Evolutionary conservation across 108 stramenopile genomes (phyloP), one percentile per base, ranked within the genome.

Genomic region (Pelagomonas calceolata): DNA sequence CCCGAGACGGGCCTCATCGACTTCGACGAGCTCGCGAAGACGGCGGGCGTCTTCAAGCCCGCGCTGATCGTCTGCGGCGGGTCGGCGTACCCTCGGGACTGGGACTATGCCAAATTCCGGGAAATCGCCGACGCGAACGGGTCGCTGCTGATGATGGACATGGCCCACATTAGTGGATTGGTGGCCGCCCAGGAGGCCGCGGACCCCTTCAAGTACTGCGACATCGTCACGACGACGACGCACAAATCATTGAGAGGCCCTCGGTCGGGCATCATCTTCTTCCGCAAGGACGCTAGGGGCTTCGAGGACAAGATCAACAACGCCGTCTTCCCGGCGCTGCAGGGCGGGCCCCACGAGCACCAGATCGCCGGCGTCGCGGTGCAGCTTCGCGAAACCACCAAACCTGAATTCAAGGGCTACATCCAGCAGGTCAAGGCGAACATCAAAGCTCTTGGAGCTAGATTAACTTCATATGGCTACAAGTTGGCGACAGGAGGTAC

Each of bases 171-270:
- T 76, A 94, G 93, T 29, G 98, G 98, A 63, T 85, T 99, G 64
- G 95, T 99, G 44, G 97, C 94, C 63, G 93, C 97, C 66, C 84
- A 84, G 60, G 94, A 96, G 81, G 90, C 87, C 63, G 80, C 68
- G 14, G 88, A 81, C 80, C 98, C 98, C 39, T 99, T 99, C 77
- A 92, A 97, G 63, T 82, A 80, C 74, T 92, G 91, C 73, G 98
- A 99, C 79, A 86, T 99, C 46, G 98, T 99, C 34, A 99, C 98
- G 64, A 99, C 98, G 75, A 99, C 98, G 64, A 98, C 97, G n/a
- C 98, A 99, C 94, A 99, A 99, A 87, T 94, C 93, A 64, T 92
- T 99, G 34, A 92, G 98, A 68, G 98, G 98, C 66, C 98, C 98
- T 12, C 93, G 98, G 63, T 95, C 98, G 21, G 98, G 96, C 66